Base-by-base conservation (phyloP, 495 filamentous ascomycete genomes). In the Darksidea phi region DNA sequence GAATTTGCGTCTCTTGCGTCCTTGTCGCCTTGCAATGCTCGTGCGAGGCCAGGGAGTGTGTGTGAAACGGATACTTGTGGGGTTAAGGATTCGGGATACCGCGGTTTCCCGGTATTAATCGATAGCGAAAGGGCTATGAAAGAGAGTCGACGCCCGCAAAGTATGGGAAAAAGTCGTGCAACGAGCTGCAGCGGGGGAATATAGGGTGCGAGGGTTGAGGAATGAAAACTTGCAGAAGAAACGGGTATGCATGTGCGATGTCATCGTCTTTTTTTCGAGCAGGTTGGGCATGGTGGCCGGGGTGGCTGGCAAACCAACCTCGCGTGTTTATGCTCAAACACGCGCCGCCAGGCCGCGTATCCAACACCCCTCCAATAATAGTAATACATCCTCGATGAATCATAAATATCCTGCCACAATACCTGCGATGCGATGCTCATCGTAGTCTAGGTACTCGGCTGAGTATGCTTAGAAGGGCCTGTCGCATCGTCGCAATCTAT, bases 11-110 rank as follows among this genome's bases (percentile, higher is more conserved):
- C 28, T 37, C 15, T 51, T 42, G 25, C 28, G 54, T 36, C 54
- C 48, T 57, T 24, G 52, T 17, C 25, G 24, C 12, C 61, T 54
- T 58, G 28, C 46, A 63, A 63, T 50, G 28, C 42, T 56, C 21
- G 34, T 32, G 4, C 15, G 42, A 17, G 18, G 59, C 6, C 2
- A 3, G 49, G 21, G 20, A 25, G 38, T 28, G 25, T 18, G 23
- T 10, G 24, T 57, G 59, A 63, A 63, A 63, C 59, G 59, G 41
- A 41, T 38, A 59, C 21, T 32, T 51, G 21, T 54, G 58, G 32
- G 42, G 43, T 37, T 56, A 32, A 56, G 17, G 34, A 34, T 25
- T n/a, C n/a, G 20, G 13, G 41, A 38, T 11, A 18, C 26, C 23
- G 41, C 42, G 59, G 59, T 32, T 25, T 57, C n/a, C 21, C 32